Evolutionary conservation across 2,329 filamentous ascomycete species (phyloP).

Genomic region (Fusarium tupiense): DNA sequence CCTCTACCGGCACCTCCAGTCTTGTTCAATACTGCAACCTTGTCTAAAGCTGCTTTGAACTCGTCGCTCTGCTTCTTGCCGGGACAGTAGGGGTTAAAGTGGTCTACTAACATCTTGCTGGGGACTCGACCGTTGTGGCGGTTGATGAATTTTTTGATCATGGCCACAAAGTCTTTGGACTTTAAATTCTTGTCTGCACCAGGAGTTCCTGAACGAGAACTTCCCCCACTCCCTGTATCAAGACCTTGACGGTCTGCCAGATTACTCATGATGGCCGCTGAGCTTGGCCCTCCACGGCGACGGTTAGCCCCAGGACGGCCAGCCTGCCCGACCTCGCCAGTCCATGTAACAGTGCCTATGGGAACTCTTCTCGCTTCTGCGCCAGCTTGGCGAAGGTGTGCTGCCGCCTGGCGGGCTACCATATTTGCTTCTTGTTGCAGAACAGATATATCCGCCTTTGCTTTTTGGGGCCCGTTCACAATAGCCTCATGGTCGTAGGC

Average conservation of each 20-base stretch:
- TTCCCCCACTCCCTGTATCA: constrained; percentile 53
- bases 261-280: constrained; percentile 64
- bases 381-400: constrained; percentile 76
- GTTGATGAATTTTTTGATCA: constrained; percentile 83
- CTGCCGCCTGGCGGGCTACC: constrained; percentile 80
- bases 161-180: constrained; percentile 71
- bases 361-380: constrained; percentile 78
- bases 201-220: constrained; percentile 59
- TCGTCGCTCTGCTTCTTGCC: constrained; percentile 74
- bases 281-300: constrained; percentile 63
- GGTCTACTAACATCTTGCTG: constrained; percentile 87
- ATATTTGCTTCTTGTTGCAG: constrained; percentile 84
- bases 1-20: constrained; percentile 61
- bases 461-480: constrained; percentile 76
- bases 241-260: constrained; percentile 67
- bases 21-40: constrained; percentile 77
- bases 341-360: constrained; percentile 93
- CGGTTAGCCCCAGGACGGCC: constrained; percentile 72
- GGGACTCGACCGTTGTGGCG: constrained; percentile 81
- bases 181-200: constrained; percentile 53
- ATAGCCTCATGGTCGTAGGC: constrained; percentile 94
- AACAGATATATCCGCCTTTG: constrained; percentile 79
- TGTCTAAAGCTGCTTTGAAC: constrained; percentile 83
- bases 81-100: constrained; percentile 83
- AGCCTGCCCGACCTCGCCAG: constrained; percentile 81